A percentile compares a stretch with the other conserved stretches of the same genome.
Evolutionary conservation across 495 filamentous ascomycete genomes (phyloP).

Genomic region (Rhypophila decipiens): DNA sequence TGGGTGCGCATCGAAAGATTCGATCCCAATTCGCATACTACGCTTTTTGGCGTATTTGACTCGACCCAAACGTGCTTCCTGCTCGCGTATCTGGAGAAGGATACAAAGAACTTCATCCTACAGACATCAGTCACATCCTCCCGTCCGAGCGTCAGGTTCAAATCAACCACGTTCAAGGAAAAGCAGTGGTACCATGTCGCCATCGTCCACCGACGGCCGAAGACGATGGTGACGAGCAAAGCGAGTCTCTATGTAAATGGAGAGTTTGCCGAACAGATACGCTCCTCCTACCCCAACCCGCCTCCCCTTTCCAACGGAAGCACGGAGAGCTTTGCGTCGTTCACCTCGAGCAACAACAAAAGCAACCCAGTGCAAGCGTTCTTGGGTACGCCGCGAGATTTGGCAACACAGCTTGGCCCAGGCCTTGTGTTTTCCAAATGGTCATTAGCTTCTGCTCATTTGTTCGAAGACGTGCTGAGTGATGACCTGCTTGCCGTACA

Average conservation of each 20-base stretch:
- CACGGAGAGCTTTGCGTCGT: slow-evolving; percentile 55
- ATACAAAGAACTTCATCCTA: slow-evolving; percentile 91
- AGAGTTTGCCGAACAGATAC: slow-evolving; percentile 87
- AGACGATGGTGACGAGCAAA: slow-evolving; percentile 68
- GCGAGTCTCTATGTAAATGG: slow-evolving; percentile 89
- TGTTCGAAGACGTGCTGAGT: slow-evolving; percentile 81
- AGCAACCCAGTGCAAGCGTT: slow-evolving; percentile 79
- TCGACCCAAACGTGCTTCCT: slow-evolving; percentile 88
- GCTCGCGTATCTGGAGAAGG: slow-evolving; percentile 86
- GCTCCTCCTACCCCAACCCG: slow-evolving; percentile 72
- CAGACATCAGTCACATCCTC: slow-evolving; percentile 88
- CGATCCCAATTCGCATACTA: slow-evolving; percentile 80
- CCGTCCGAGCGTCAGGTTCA: slow-evolving; percentile 88
- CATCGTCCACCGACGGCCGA: slow-evolving; percentile 72
- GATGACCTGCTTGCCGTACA: slow-evolving; percentile 91
- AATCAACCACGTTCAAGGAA: slow-evolving; percentile 66
- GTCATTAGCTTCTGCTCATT: slow-evolving; percentile 82
- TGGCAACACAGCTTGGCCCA: slow-evolving; percentile 73
- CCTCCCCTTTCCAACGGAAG: slow-evolving; percentile 56
- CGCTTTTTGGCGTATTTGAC: slow-evolving; percentile 93
- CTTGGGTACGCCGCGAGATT: slow-evolving; percentile 84
- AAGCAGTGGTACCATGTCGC: slow-evolving; percentile 87
- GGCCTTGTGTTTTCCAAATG: slow-evolving; percentile 72
- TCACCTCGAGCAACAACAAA: slow-evolving; percentile 48
- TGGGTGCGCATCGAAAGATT: slow-evolving; percentile 88